These are phyloP conservation scores for Vitis hybrid DNA, from an alignment of 177 flowering plant species.

Conservation along the genomic window DNA sequence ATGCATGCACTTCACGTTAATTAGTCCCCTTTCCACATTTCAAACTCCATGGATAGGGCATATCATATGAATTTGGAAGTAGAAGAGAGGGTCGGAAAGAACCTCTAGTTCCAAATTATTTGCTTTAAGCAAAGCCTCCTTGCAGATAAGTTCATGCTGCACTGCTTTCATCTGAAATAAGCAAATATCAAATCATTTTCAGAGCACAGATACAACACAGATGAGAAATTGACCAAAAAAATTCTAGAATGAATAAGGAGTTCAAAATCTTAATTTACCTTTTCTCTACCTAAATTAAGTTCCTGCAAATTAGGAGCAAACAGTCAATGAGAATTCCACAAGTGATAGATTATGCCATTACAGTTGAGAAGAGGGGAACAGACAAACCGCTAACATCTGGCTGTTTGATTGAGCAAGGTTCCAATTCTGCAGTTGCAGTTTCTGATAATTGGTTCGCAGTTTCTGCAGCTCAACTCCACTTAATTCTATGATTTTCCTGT, in stretches of 20 bases:
- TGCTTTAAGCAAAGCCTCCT: constrained; percentile 54
- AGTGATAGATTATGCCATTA: background rate
- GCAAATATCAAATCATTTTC: background rate
- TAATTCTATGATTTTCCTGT: constrained; percentile 65
- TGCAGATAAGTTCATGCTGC: constrained; percentile 75
- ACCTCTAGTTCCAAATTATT: constrained; percentile 53
- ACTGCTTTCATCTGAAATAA: constrained; percentile 57
- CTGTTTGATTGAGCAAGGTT: constrained; percentile 79
- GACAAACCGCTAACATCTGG: constrained; percentile 60
- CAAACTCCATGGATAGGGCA: too few species aligned
- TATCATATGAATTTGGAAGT: background rate
- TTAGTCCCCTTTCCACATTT: too few species aligned
- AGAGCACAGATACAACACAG: background rate
- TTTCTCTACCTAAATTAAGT: constrained; percentile 65
- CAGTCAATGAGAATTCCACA: background rate
- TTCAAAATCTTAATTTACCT: constrained; percentile 29
- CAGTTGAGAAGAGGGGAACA: background rate
- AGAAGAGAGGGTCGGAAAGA: background rate
- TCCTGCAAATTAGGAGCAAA: constrained; percentile 48
- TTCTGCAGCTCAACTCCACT: constrained; percentile 61
- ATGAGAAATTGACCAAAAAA: background rate
- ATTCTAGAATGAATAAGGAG: background rate
- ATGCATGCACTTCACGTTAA: too few species aligned
- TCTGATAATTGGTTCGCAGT: constrained; percentile 46
- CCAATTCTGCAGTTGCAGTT: constrained; percentile 75